phyloP scores from a whole-genome alignment of 768 basidiomycete genomes.

The Pisolithus orientalis region DNA sequence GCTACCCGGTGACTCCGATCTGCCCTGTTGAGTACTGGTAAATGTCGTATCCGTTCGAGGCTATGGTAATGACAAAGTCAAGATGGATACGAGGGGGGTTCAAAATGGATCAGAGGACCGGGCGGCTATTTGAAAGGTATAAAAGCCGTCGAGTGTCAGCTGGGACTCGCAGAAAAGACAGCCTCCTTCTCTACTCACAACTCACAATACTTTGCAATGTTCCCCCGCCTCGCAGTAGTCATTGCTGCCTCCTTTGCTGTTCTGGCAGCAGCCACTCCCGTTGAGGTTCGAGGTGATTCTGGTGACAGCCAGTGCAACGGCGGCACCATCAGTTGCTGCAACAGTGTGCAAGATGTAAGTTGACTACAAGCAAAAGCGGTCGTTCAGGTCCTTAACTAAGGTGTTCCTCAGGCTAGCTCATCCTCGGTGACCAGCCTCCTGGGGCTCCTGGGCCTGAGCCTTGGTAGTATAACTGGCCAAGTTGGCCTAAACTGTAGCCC shows the following conservation, averaged over 20 bases:
- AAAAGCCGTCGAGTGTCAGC: too few species aligned
- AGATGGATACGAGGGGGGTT: too few species aligned
- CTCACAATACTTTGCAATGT: background rate
- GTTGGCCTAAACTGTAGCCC: conserved; percentile 21
- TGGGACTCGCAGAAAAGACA: too few species aligned
- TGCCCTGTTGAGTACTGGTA: too few species aligned
- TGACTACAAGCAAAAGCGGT: background rate
- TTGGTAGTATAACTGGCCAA: conserved; percentile 11
- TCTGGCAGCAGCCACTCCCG: background rate
- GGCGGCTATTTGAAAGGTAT: too few species aligned
- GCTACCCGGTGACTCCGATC: too few species aligned
- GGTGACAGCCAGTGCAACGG: conserved; percentile 17
- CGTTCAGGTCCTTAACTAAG: background rate
- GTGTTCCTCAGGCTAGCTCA: conserved; percentile 5
- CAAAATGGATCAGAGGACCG: too few species aligned
- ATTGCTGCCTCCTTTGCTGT: background rate
- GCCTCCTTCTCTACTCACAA: too few species aligned
- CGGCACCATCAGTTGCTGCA: conserved; percentile 24
- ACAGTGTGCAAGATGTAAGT: conserved; percentile 2
- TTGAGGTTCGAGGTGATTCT: background rate
- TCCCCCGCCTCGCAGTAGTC: background rate
- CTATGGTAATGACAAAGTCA: too few species aligned
- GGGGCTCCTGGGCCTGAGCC: conserved; percentile 15
- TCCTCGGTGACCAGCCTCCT: conserved; percentile 2
- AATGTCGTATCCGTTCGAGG: too few species aligned